phyloP scores from a whole-genome alignment of 306 rosid genomes.

The Adenanthera pavonina region DNA sequence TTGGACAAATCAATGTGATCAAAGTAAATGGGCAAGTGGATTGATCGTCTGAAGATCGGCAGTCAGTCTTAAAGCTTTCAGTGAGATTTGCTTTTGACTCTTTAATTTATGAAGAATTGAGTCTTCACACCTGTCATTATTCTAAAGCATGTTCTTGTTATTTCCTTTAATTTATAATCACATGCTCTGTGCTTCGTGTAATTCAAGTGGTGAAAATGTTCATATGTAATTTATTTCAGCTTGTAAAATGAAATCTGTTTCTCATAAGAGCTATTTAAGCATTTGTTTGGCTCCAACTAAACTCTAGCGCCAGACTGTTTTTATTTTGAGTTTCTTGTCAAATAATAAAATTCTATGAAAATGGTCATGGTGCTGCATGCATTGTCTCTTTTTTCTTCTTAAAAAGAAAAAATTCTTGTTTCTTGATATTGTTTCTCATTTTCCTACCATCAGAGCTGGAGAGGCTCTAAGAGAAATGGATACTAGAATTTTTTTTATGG shows the following conservation, averaged over 20 bases:
- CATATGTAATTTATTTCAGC: constrained; percentile 66
- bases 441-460: too few relatives aligned
- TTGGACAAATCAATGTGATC: constrained; percentile 41
- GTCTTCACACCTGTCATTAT: constrained; percentile 45
- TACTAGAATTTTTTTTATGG: too few relatives aligned
- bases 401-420: too few relatives aligned
- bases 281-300: constrained; percentile 36
- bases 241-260: constrained; percentile 47
- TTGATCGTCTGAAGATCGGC: constrained; percentile 39
- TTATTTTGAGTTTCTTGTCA: constrained; percentile 28
- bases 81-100: constrained; percentile 44
- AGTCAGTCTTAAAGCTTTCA: constrained; percentile 51
- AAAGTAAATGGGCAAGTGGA: constrained; percentile 57
- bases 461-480: too few relatives aligned
- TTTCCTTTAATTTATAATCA: constrained; percentile 55
- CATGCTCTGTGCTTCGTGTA: constrained; percentile 63
- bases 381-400: background rate
- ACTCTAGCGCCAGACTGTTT: constrained; percentile 38
- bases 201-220: constrained; percentile 58
- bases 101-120: constrained; percentile 57
- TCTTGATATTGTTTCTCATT: too few relatives aligned
- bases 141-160: constrained; percentile 50
- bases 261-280: constrained; percentile 44
- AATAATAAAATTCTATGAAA: constrained; percentile 35
- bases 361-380: constrained; percentile 15